Evolutionary conservation across 257 asterid species (phyloP).

Genomic region (Forsythia viridissima): DNA sequence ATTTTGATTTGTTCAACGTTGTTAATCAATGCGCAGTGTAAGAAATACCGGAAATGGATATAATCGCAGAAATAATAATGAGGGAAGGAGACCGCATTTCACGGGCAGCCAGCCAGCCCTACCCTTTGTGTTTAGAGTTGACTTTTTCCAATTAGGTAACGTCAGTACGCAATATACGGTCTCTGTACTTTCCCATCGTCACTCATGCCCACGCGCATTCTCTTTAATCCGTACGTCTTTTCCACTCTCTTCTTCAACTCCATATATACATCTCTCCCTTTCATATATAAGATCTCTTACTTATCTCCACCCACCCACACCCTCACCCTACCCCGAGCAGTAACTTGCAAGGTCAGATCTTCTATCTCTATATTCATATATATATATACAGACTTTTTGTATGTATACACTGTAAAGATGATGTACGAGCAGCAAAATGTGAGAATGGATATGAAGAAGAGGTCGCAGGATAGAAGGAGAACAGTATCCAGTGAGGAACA

Average conservation of each 20-base stretch:
- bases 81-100: constrained; percentile 12
- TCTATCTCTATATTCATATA: background rate
- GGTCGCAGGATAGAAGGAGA: constrained; percentile 5
- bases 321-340: background rate
- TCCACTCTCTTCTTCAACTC: no score
- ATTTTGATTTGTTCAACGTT: background rate
- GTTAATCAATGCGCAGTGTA: background rate
- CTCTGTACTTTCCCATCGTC: background rate
- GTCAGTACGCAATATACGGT: constrained; percentile 38
- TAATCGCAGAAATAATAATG: background rate
- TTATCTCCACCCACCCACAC: background rate
- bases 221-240: constrained; percentile 32
- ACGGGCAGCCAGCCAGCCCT: constrained; percentile 1
- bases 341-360: no score
- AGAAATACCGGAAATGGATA: background rate
- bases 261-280: background rate
- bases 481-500: background rate
- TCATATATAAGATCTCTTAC: background rate
- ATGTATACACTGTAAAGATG: constrained; percentile 16
- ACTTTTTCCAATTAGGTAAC: constrained; percentile 24
- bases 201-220: no score
- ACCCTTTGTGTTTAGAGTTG: constrained; percentile 8
- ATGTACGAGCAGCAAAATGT: constrained; percentile 32
- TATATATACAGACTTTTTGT: background rate
- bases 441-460: constrained; percentile 17